Evolutionary conservation across 2,329 filamentous ascomycete genomes (phyloP).

Genomic region (Bipolaris bicolor): DNA sequence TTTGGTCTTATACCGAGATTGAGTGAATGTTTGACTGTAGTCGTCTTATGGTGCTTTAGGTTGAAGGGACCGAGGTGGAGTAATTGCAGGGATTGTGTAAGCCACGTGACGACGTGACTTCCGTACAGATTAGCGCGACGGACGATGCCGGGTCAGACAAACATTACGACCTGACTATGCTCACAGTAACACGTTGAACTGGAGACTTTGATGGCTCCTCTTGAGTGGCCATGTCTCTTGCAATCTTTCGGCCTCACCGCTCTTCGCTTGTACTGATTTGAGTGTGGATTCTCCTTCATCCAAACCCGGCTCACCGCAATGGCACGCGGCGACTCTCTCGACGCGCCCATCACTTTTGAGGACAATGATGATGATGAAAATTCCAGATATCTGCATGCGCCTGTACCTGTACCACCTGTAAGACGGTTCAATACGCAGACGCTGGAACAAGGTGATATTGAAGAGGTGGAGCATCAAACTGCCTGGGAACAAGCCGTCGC

Average conservation of each 20-base stretch:
- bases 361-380: slow-evolving; percentile 1
- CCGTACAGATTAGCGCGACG: slow-evolving; percentile 9
- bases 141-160: neutral
- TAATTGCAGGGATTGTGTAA: slow-evolving; percentile 6
- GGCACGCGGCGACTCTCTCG: slow-evolving; percentile 10
- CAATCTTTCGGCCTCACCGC: neutral
- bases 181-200: neutral
- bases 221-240: neutral
- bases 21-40: neutral
- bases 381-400: neutral
- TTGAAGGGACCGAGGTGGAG: neutral
- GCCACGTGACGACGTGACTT: slow-evolving; percentile 15
- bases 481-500: slow-evolving; percentile 9
- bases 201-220: neutral
- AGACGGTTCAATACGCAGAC: slow-evolving; percentile 3
- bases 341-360: slow-evolving; percentile 11
- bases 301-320: neutral
- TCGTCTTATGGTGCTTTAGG: neutral
- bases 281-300: neutral
- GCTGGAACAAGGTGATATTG: slow-evolving; percentile 11
- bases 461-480: slow-evolving; percentile 11
- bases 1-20: neutral
- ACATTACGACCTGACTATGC: neutral
- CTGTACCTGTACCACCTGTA: neutral
- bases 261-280: slow-evolving; percentile 1